Base-by-base conservation (phyloP, 257 asterid genomes). In the Penstemon eatonii region DNA sequence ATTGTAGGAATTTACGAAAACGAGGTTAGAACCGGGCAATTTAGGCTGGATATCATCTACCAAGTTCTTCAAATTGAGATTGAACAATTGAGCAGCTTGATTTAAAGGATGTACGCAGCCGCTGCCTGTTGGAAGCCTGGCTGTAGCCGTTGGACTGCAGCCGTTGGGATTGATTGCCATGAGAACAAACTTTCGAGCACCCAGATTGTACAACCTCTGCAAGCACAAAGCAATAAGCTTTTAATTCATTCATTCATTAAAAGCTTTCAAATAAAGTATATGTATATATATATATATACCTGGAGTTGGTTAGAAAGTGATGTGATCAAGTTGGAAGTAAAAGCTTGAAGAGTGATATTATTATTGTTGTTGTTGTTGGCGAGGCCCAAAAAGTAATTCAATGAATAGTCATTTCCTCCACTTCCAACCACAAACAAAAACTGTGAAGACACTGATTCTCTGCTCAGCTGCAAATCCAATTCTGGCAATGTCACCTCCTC, bases 391-490 rank as follows among this genome's bases (percentile, higher is more conserved):
- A 91, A 91, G 59, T 84, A 91, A 69, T 86, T 86, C 7, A 82
- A 75, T 25, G 89, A 67, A 54, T 83, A 91, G 75, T 91, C 97
- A 70, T 91, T 91, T 58, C 96, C 96, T n/a, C 95, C 96, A 37
- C 73, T 80, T 50, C 87, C 91, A 33, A 91, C 85, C 68, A 89
- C 78, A 78, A 89, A 91, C 63, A 91, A 37, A 72, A 59, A 91
- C 13, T 86, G 4, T 3, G 80, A 25, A 25, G 33, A 52, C 36
- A 83, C 41, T 47, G 54, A 55, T 55, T 50, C 37, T 41, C 7
- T 71, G 2, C 86, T 80, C 52, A 78, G 18, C 69, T 84, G 86
- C 56, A 10, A 3, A 88, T 70, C 76, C 77, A 91, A 13, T 3
- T 86, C 88, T 45, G 91, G 88, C 47, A 88, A 5, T 0, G 82